Evolutionary conservation across 257 asterid species (phyloP), one percentile per base, ranked within the genome.

Genomic region (Lantana camara): DNA sequence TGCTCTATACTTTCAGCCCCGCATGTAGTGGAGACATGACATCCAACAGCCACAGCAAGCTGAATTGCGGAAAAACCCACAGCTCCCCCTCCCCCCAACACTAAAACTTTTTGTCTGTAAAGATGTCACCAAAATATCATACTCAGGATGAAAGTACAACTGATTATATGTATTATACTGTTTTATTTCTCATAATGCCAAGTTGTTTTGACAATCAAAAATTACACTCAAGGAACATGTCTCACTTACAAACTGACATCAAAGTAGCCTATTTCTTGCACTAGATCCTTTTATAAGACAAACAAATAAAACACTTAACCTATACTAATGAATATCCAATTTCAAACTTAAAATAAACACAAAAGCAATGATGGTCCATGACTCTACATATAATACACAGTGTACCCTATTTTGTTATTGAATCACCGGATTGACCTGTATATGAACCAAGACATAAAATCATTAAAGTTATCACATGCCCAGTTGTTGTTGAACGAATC

Each of bases 51-150:
- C 14, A 88, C 96, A 10, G 99, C 83, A 41, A 94, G 86, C 91
- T 94, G 99, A 75, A 90, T 72, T 60, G 99, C 99, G 10, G 88
- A 94, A 74, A 94, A 93, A 35, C 99, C 99, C 60, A 94, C 98
- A 53, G 99, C 96, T 56, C 97, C 99, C 38, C 97, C 99, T 53
- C 99, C 99, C 50, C 99, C 98, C 51, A 94, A 63, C 75, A 94
- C 86, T 68, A 94, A 77, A 48, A 94, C 83, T 72, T 91, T 80
- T 74, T 94, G 96, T 64, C 99, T 94, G 80, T 30, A 47, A 70
- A 24, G 30, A 70, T 69, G 63, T 59, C 63, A 64, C 40, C 20
- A 51, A 47, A 57, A 60, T 49, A 72, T 71, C 9, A 59, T 70
- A 30, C 47, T 51, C 27, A 64, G 70, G 66, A 74, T 40, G 42